Base-by-base conservation (phyloP, 495 filamentous ascomycete species). In the Lasiosphaeria hispida region DNA sequence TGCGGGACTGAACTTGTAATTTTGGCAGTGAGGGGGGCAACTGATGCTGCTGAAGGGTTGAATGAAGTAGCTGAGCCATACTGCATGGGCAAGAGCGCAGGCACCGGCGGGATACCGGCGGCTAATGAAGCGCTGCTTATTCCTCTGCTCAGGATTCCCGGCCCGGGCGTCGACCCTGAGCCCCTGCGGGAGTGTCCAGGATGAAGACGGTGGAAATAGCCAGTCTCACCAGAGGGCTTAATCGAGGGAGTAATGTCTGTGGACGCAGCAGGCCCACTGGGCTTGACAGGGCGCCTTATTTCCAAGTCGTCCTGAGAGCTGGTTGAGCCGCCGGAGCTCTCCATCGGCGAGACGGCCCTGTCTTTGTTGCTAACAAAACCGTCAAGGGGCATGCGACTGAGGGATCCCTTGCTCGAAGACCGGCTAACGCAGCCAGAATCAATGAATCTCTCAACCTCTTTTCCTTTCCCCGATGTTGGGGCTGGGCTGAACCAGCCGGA, bases 281-380 rank as follows among this genome's bases (percentile, higher is more conserved):
- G 62, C 40, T 57, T 60, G 11, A 45, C 50, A 0, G 65, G n/a
- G n/a, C n/a, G 64, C 60, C 60, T 67, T 59, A 72, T 71, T 53
- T 70, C 68, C n/a, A 74, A 37, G 19, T 72, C 72, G 36, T 71
- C 72, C 41, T 64, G 59, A 14, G 72, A 74, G 55, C 68, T 69
- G 44, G 44, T 66, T 30, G 69, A 74, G 60, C 63, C 62, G 61
- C 62, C 64, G 42, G 68, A 70, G 63, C 67, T 71, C 7, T 60
- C 63, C 7, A 55, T 57, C 1, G 68, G 63, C 0, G 68, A 69
- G 0, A 36, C 15, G 7, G 60, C 15, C 14, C 14, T 33, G 49
- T 56, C 61, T 7, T 41, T 59, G 9, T 8, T 55, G 36, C 52
- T 58, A 15, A 58, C 11, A 9, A 38, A 34, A 41, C 44, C 38